phyloP scores from a whole-genome alignment of 2,329 filamentous ascomycete genomes.

The Fonsecaea nubica region DNA sequence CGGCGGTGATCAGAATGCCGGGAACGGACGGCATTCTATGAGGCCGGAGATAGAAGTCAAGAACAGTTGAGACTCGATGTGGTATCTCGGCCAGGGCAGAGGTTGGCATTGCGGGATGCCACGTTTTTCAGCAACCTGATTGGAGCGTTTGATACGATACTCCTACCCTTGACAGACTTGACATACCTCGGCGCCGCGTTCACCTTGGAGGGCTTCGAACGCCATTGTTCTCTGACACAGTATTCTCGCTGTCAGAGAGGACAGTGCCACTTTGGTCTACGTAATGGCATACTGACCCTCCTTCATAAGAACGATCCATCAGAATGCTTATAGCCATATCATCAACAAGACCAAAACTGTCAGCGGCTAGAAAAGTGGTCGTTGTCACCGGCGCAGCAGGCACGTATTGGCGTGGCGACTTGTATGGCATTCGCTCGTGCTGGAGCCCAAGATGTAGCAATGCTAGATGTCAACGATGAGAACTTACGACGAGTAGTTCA shows the following conservation, averaged over 20 bases:
- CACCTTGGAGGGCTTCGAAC: neutral
- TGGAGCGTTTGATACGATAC: neutral
- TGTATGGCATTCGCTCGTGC: slow-evolving; percentile 64
- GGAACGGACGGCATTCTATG: neutral
- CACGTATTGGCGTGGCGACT: slow-evolving; percentile 60
- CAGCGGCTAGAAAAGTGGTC: slow-evolving; percentile 46
- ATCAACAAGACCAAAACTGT: slow-evolving; percentile 42
- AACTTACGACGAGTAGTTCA: neutral
- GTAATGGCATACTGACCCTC: slow-evolving; percentile 5
- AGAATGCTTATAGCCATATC: slow-evolving; percentile 50
- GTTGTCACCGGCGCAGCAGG: slow-evolving; percentile 64
- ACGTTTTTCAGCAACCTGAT: neutral
- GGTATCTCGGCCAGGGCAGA: neutral
- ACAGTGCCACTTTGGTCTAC: neutral
- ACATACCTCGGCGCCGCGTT: neutral
- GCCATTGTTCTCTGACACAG: neutral
- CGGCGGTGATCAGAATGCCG: neutral
- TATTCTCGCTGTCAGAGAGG: neutral
- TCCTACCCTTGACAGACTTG: neutral
- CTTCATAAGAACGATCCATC: slow-evolving; percentile 46
- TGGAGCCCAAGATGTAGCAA: slow-evolving; percentile 58
- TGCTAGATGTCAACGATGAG: slow-evolving; percentile 56
- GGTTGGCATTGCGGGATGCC: neutral
- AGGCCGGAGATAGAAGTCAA: neutral
- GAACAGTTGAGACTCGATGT: neutral